Evolutionary conservation across 768 basidiomycete species (phyloP), one percentile per base, ranked within the genome.

Genomic region (Podaxis pistillaris): DNA sequence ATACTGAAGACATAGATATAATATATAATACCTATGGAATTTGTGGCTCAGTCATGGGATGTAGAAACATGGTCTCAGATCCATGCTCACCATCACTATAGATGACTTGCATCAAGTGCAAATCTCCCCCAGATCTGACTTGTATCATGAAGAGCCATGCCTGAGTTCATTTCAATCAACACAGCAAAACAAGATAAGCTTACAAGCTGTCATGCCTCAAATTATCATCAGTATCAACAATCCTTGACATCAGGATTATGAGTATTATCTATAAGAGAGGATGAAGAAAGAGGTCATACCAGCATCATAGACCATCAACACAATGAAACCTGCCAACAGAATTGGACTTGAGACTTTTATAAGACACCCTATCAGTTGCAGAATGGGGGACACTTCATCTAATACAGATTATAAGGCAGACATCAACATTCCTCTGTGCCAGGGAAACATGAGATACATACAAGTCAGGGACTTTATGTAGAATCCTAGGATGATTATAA

Each of bases 1-100:
- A 17, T 40, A 56, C 54, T 19, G 30, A 56, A 56, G 15, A 56
- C n/a, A 12, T 38, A 56, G 19, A 38, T 38, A 28, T 56, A 56
- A 56, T 56, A 56, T n/a, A 56, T 56, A 11, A 56, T 56, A 26
- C 54, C 54, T 56, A 28, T 9, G 28, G 37, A 9, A 33, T 33
- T 33, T 8, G 11, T 26, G 24, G 7, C 13, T 50, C 13, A 26
- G 24, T 9, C 6, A 12, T 2, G 9, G 19, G 22, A n/a, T 9
- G 33, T 56, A 46, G 7, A 7, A 56, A 17, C 24, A 19, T 56
- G 4, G 19, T 12, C n/a, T 13, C 36, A n/a, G 7, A 56, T 7
- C 3, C 7, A 5, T 11, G 38, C 54, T 30, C 17, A 56, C 54
- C 54, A 15, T 56, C 54, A 28, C 54, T 56, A 22, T 40, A 56